Base-by-base conservation (phyloP, 441 rosid genomes). In the Kokia cookei region DNA sequence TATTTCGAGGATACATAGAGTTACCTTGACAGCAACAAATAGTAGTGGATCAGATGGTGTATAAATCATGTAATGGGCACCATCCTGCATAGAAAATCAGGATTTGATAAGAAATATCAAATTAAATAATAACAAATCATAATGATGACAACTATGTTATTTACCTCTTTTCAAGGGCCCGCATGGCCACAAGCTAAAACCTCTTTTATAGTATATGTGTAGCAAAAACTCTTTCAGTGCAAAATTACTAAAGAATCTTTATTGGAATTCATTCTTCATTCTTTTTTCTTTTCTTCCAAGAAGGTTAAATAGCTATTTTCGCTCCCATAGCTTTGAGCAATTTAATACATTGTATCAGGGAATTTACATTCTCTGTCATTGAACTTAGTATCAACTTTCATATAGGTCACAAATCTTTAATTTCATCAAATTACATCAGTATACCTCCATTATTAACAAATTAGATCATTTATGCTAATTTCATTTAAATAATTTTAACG, bases 41-140 rank as follows among this genome's bases (percentile, higher is more conserved):
- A 91, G 91, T 86, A 93, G 95, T 43, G 98, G 98, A 82, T 93
- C 97, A 7, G 94, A 89, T 69, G 99, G 97, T 42, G 99, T 95
- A 80, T 93, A 93, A 32, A 91, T 87, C 98, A 93, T 95, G 85
- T 86, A 95, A 87, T 93, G 97, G 62, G 91, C 80, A 70, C 98
- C 98, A 81, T 93, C 98, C 99, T 95, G 92, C 77, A 79, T 45
- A 64, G 73, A 60, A 17, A 63, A 65, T 51, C 43, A 26, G 13
- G 68, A 35, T 69, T 17, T 17, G 61, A 10, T 11, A 69, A 35
- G 29, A 5, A 43, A 7, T 22, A 12, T 43, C 69, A 22, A 63
- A 63, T 37, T 62, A 27, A 27, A 58, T 58, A 22, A 27, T 59
- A n/a, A 17, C 2, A 54, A 54, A 54, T 17, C 17, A 54, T 54